Percentiles rank a stretch among this genome's conserved stretches.
phyloP scores from a whole-genome alignment of 2,329 filamentous ascomycete genomes.

The Monascus ruber region DNA sequence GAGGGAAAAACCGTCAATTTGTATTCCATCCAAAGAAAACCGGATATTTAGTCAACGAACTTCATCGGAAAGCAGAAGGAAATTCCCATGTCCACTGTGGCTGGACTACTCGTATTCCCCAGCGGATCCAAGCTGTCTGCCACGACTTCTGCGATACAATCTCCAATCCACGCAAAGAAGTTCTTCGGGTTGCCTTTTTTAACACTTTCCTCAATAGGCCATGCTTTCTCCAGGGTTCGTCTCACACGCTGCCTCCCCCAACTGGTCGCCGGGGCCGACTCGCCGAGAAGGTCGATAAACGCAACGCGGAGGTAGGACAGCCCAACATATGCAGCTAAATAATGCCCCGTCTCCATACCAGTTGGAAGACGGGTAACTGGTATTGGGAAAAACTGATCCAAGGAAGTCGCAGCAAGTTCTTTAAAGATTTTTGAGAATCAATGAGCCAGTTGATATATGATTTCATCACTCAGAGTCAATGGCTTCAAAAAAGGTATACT shows the following conservation, averaged over 20 bases:
- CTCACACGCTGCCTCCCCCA: conserved; percentile 33
- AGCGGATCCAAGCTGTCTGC: conserved; percentile 31
- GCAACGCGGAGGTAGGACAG: conserved; percentile 41
- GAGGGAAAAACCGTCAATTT: conserved; percentile 2
- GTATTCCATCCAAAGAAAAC: background rate
- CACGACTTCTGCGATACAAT: conserved; percentile 63
- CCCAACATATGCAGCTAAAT: conserved; percentile 43
- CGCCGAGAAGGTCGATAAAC: conserved; percentile 35
- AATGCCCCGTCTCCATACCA: conserved; percentile 40
- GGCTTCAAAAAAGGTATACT: conserved; percentile 14
- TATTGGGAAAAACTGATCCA: conserved; percentile 32
- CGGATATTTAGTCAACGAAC: conserved; percentile 10
- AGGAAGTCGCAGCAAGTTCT: conserved; percentile 24
- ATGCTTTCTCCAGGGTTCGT: conserved; percentile 55
- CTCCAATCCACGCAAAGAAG: conserved; percentile 65
- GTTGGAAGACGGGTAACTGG: conserved; percentile 32
- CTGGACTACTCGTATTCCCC: conserved; percentile 14
- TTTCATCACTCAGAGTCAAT: conserved; percentile 16
- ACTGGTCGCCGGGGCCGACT: conserved; percentile 18
- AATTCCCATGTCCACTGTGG: conserved; percentile 28
- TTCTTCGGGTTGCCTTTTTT: conserved; percentile 60
- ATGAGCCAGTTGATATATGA: conserved; percentile 25
- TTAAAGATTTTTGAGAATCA: conserved; percentile 25
- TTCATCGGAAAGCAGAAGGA: conserved; percentile 35
- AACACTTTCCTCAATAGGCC: conserved; percentile 62